Base-by-base conservation (phyloP, 2,329 filamentous ascomycete genomes). In the Ophiocordyceps camponoti-saundersi region DNA sequence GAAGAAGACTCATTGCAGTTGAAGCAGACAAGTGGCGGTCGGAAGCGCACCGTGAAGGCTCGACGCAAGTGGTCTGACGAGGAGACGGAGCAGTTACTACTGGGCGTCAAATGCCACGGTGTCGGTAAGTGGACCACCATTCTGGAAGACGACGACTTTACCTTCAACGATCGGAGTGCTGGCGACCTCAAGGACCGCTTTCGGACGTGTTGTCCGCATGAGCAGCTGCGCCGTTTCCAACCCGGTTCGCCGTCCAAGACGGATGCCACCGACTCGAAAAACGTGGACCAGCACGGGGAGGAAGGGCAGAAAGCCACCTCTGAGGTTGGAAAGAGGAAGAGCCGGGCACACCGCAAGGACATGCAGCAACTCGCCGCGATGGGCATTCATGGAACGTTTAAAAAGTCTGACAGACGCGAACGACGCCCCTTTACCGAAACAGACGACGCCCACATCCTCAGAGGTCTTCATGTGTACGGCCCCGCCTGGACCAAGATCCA, bases 401-500 rank as follows among this genome's bases (percentile, higher is more conserved):
- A 74, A 50, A 75, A 75, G 55, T 80, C 77, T 0, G 67, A 70
- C 44, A 70, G 79, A 26, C 71, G 79, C 21, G 74, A 77, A 56
- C 66, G 78, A 44, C 67, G 73, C 3, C 71, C 75, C 1, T 82
- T 81, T 51, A 77, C 76, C 0, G 73, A 77, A 26, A 69, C 77
- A 51, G 79, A 82, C 49, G 79, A 82, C 53, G 64, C 64, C 29
- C 73, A 79, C 51, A 82, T 82, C 42, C 63, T 80, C 1, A 65
- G 74, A 49, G 79, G 79, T 0, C 71, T 80, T 36, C 64, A 75
- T 39, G 56, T 68, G 4, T 79, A 80, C 55, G 78, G 78, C 0
- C 74, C 77, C 10, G 71, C 75, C 10, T 82, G 79, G 78, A 79
- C 77, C 46, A 76, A 73, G 57, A 82, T 82, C 20, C 77, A 79